Evolutionary conservation across 1,284 basidiomycete species (phyloP).

Genomic region (Rhodotorula mucilaginosa): DNA sequence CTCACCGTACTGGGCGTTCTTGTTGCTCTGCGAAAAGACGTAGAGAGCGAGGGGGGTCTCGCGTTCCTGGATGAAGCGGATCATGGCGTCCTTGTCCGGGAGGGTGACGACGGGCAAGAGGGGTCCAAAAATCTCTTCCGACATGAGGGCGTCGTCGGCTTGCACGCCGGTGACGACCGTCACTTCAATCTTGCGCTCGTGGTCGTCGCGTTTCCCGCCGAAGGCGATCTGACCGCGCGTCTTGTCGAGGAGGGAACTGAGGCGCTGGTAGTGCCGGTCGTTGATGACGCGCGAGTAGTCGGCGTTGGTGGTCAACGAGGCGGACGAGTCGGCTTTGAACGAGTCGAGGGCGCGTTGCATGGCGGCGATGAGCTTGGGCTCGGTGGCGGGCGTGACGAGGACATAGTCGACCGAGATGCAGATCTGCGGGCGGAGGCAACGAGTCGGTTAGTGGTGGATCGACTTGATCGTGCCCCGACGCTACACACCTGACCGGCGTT

Average conservation of each 20-base stretch:
- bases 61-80: slow-evolving; percentile 44
- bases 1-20: slow-evolving; percentile 44
- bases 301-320: slow-evolving; percentile 31
- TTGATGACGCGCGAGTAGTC: slow-evolving; percentile 48
- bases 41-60: slow-evolving; percentile 52
- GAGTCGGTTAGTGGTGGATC: too few relatives aligned
- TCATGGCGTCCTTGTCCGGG: slow-evolving; percentile 27
- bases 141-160: slow-evolving; percentile 48
- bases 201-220: slow-evolving; percentile 43
- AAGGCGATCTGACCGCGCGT: slow-evolving; percentile 49
- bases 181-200: slow-evolving; percentile 45
- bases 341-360: slow-evolving; percentile 23
- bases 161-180: slow-evolving; percentile 48
- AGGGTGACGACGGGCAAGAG: slow-evolving; percentile 47
- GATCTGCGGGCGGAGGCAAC: slow-evolving; percentile 14
- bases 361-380: slow-evolving; percentile 33
- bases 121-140: slow-evolving; percentile 53
- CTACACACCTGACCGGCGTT: slow-evolving; percentile 49
- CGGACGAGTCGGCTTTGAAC: slow-evolving; percentile 16
- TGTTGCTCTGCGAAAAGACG: slow-evolving; percentile 46
- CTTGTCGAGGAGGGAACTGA: slow-evolving; percentile 45
- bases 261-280: slow-evolving; percentile 48
- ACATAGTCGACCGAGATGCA: slow-evolving; percentile 41
- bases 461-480: too few relatives aligned
- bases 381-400: slow-evolving; percentile 21